Evolutionary conservation across 257 asterid species (phyloP).

Genomic region (Haberlea rhodopensis): DNA sequence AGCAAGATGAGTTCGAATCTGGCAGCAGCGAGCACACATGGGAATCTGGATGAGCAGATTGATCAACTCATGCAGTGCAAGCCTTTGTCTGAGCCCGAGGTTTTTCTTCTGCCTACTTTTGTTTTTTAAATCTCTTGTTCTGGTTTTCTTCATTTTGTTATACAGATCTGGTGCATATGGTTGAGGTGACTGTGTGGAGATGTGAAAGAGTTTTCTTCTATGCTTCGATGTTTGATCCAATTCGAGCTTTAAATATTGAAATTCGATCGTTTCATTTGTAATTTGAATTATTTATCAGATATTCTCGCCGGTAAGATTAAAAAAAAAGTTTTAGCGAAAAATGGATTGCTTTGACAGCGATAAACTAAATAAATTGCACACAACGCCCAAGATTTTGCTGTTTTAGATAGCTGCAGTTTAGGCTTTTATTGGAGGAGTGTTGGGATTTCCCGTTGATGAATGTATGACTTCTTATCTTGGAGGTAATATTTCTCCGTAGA

Average conservation of each 20-base stretch:
- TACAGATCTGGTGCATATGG: slow-evolving; percentile 36
- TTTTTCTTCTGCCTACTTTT: slow-evolving; percentile 26
- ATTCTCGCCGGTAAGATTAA: too few species aligned
- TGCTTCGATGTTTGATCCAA: neutral
- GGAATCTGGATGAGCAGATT: slow-evolving; percentile 91
- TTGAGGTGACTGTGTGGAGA: neutral
- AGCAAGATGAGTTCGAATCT: slow-evolving; percentile 80
- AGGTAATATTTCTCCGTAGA: neutral
- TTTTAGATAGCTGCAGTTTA: slow-evolving; percentile 15
- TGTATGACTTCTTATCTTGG: neutral
- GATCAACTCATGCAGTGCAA: slow-evolving; percentile 97
- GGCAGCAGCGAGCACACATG: slow-evolving; percentile 63
- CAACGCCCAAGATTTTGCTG: neutral
- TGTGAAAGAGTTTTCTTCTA: neutral
- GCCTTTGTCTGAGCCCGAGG: slow-evolving; percentile 93
- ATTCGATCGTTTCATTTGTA: neutral
- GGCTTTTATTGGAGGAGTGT: slow-evolving; percentile 18
- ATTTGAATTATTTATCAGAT: too few species aligned
- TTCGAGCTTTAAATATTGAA: neutral
- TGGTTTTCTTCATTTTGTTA: neutral
- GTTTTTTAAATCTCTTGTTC: neutral
- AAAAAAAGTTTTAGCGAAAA: neutral
- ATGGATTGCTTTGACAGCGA: neutral
- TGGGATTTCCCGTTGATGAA: neutral
- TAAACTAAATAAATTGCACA: neutral